phyloP scores from a whole-genome alignment of 768 basidiomycete genomes.

The Pleurotus djamor region DNA sequence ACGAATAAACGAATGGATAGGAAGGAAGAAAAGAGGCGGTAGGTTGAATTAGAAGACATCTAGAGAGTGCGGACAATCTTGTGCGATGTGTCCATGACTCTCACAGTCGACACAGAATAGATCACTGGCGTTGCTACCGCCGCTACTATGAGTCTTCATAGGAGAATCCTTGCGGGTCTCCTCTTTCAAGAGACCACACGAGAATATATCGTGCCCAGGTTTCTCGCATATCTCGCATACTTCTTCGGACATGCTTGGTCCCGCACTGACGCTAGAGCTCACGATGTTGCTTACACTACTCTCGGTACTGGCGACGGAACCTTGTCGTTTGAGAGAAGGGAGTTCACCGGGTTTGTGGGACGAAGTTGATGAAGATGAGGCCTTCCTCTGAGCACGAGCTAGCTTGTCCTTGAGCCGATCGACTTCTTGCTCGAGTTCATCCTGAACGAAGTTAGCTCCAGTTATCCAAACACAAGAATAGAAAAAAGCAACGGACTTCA shows the following conservation, averaged over 20 bases:
- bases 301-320: constrained; percentile 17
- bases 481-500: constrained; percentile 44
- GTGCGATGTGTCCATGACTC: constrained; percentile 69
- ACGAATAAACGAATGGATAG: constrained; percentile 6
- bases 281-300: constrained; percentile 18
- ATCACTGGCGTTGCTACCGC: constrained; percentile 12
- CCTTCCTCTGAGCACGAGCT: constrained; percentile 55
- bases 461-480: constrained; percentile 4
- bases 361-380: constrained; percentile 31
- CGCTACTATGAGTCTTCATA: constrained; percentile 7
- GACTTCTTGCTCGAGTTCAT: constrained; percentile 85
- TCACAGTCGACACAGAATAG: constrained; percentile 86
- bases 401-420: constrained; percentile 75
- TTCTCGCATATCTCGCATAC: constrained; percentile 88
- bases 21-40: constrained; percentile 15
- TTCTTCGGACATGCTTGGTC: constrained; percentile 16
- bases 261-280: constrained; percentile 18
- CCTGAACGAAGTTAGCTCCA: constrained; percentile 33
- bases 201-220: constrained; percentile 85
- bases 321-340: background rate
- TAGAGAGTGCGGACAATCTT: constrained; percentile 80
- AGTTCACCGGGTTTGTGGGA: constrained; percentile 14
- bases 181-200: constrained; percentile 71
- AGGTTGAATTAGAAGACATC: constrained; percentile 69
- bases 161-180: constrained; percentile 32